phyloP scores from a whole-genome alignment of 306 rosid species.

The Pyrus pyrifolia region DNA sequence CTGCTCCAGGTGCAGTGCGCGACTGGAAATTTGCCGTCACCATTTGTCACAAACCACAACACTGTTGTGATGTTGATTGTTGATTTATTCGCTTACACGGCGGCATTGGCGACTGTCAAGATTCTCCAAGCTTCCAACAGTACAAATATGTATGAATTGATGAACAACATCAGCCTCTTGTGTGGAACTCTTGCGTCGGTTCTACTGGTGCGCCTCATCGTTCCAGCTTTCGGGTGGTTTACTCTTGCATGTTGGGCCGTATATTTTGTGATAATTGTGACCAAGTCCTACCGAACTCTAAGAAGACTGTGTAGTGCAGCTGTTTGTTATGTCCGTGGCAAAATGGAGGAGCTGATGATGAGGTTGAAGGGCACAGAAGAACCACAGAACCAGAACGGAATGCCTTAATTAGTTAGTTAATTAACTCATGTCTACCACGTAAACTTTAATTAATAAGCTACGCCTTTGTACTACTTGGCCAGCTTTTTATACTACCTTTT shows the following conservation, averaged over 20 bases:
- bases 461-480: too few species aligned
- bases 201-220: background rate
- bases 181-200: background rate
- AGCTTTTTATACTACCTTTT: too few species aligned
- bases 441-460: too few species aligned
- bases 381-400: background rate
- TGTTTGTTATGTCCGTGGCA: background rate
- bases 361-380: background rate
- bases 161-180: background rate
- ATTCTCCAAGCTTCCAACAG: background rate
- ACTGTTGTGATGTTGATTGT: background rate
- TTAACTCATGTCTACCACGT: too few species aligned
- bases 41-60: background rate
- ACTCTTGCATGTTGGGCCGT: background rate
- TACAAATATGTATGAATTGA: background rate
- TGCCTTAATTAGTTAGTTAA: too few species aligned
- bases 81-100: background rate
- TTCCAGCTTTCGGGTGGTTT: background rate
- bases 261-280: background rate
- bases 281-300: background rate
- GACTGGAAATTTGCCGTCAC: background rate
- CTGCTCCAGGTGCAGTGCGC: background rate
- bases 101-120: background rate
- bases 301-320: background rate
- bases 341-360: background rate